phyloP scores from a whole-genome alignment of 331 rosid genomes.

The Arachis monticola region DNA sequence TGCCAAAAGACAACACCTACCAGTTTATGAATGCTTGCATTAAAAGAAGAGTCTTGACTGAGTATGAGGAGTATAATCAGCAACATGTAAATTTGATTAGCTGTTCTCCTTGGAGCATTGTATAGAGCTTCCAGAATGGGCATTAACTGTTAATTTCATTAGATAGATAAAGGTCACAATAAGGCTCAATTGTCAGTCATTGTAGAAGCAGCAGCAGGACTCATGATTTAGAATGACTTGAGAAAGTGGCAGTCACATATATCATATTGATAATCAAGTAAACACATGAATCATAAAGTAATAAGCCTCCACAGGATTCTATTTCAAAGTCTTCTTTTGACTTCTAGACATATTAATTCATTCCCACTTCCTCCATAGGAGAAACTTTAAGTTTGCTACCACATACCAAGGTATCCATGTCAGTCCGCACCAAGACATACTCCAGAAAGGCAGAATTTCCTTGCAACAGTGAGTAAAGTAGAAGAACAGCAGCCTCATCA shows the following conservation, averaged over 20 bases:
- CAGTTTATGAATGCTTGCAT: conserved; percentile 97
- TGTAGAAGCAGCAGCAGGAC: conserved; percentile 19
- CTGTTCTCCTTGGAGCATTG: conserved; percentile 77
- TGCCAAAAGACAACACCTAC: conserved; percentile 51
- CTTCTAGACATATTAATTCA: conserved; percentile 20
- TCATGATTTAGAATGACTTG: conserved; percentile 27
- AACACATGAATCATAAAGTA: conserved; percentile 24
- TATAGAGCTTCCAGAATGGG: conserved; percentile 97
- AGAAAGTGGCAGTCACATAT: conserved; percentile 19
- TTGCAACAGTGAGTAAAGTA: conserved; percentile 93
- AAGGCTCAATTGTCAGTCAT: conserved; percentile 18
- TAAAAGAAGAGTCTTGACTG: conserved; percentile 97
- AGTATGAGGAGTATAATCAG: conserved; percentile 93
- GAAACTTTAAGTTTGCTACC: conserved; percentile 40
- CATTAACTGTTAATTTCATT: conserved; percentile 78
- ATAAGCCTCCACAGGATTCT: conserved; percentile 16
- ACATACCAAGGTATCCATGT: conserved; percentile 96
- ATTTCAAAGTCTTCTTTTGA: conserved; percentile 27
- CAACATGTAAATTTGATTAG: conserved; percentile 98
- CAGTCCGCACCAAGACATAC: conserved; percentile 98
- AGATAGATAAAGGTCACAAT: conserved; percentile 34
- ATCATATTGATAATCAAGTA: conserved; percentile 31
- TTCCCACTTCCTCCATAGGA: conserved; percentile 13
- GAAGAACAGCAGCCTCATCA: conserved; percentile 92
- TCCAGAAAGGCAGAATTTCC: conserved; percentile 92